Evolutionary conservation across 305 asterid species (phyloP).

Genomic region (Fraxinus greggii): DNA sequence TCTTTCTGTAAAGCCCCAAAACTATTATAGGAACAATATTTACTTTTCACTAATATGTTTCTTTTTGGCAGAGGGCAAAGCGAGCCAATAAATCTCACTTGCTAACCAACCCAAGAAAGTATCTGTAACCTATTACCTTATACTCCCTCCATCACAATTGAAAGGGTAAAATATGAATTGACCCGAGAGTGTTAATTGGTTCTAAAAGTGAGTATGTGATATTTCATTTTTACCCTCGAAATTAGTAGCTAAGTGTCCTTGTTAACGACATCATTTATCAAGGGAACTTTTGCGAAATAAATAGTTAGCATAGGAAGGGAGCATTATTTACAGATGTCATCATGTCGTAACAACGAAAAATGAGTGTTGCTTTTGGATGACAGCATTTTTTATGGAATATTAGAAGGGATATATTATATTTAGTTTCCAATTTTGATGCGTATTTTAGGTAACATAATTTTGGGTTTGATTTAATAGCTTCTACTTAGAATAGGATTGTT

Average conservation of each 20-base stretch:
- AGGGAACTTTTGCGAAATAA: neutral
- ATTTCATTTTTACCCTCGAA: neutral
- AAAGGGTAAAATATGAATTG: neutral
- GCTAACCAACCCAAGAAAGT: conserved; percentile 22
- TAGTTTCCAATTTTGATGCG: neutral
- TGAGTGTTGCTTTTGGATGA: neutral
- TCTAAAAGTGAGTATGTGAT: neutral
- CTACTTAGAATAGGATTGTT: neutral
- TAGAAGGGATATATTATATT: too few species aligned
- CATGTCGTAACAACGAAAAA: neutral
- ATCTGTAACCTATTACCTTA: neutral
- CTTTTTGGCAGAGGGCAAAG: conserved; percentile 11
- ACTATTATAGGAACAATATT: neutral
- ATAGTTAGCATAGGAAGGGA: neutral
- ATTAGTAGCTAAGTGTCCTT: neutral
- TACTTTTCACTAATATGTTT: neutral
- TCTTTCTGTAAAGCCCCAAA: neutral
- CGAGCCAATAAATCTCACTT: conserved; percentile 12
- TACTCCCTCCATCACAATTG: neutral
- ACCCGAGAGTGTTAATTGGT: neutral
- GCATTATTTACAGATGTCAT: neutral
- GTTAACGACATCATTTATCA: neutral
- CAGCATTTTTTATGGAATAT: neutral
- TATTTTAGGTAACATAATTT: neutral
- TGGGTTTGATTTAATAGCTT: neutral